Evolutionary conservation across 2,329 filamentous ascomycete species (phyloP).

Genomic region (Calonectria pauciramosa): DNA sequence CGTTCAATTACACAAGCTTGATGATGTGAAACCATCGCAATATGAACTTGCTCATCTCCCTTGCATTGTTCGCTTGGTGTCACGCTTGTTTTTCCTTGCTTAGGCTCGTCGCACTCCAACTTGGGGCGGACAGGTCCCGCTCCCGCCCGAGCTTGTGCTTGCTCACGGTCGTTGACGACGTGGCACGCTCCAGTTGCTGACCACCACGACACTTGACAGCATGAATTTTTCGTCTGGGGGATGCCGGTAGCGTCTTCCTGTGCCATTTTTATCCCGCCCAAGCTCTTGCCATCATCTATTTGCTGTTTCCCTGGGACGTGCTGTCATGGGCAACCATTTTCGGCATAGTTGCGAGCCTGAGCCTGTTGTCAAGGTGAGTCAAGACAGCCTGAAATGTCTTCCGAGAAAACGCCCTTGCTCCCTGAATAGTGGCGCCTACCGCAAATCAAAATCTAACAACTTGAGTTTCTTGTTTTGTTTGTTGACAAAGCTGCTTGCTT

Average conservation of each 20-base stretch:
- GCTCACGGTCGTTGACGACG: slow-evolving; percentile 18
- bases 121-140: slow-evolving; percentile 5
- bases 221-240: slow-evolving; percentile 8
- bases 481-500: neutral
- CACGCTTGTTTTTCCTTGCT: slow-evolving; percentile 3
- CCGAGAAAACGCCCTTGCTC: neutral
- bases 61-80: neutral
- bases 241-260: neutral
- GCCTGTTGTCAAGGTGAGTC: neutral
- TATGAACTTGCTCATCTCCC: slow-evolving; percentile 19
- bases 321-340: slow-evolving; percentile 7
- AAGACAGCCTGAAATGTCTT: neutral
- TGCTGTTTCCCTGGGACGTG: neutral
- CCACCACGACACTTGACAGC: slow-evolving; percentile 14
- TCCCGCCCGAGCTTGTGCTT: neutral
- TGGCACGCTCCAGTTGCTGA: slow-evolving; percentile 28
- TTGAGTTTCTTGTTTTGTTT: neutral
- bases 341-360: neutral
- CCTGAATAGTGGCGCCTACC: neutral
- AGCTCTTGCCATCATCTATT: neutral
- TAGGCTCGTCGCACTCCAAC: neutral
- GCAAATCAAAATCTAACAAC: neutral
- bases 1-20: neutral
- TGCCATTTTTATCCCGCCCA: slow-evolving; percentile 6
- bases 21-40: slow-evolving; percentile 21